Evolutionary conservation across 1,284 basidiomycete genomes (phyloP).

Genomic region (Cutaneotrichosporon spelunceum): DNA sequence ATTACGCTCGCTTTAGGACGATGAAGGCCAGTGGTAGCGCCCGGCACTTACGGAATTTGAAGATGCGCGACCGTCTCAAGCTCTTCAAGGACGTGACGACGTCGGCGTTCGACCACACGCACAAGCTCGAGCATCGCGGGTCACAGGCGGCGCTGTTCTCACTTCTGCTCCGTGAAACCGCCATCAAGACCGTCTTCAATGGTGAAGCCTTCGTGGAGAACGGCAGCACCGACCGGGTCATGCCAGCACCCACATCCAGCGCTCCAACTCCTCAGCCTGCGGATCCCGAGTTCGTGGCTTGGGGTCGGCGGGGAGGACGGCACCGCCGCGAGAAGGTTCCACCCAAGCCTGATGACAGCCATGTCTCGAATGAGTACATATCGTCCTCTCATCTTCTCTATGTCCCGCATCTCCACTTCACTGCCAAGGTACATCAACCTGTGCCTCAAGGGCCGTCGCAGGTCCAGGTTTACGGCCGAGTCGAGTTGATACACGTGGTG

Average conservation of each 20-base stretch:
- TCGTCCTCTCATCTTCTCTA: slow-evolving; percentile 47
- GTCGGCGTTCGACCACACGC: slow-evolving; percentile 59
- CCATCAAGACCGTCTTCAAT: slow-evolving; percentile 46
- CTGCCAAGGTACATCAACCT: slow-evolving; percentile 29
- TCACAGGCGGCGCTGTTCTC: slow-evolving; percentile 46
- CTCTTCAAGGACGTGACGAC: slow-evolving; percentile 64
- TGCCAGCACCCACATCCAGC: slow-evolving; percentile 8
- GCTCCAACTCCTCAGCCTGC: slow-evolving; percentile 13
- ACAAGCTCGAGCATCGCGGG: slow-evolving; percentile 42
- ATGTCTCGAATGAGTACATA: slow-evolving; percentile 39
- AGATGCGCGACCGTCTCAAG: slow-evolving; percentile 44
- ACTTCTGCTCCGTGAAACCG: slow-evolving; percentile 32
- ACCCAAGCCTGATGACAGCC: slow-evolving; percentile 8
- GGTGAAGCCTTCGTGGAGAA: slow-evolving; percentile 32
- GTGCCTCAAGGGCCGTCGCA: slow-evolving; percentile 19
- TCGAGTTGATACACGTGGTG: slow-evolving; percentile 49
- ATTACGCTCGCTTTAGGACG: slow-evolving; percentile 59
- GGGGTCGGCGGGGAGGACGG: slow-evolving; percentile 33
- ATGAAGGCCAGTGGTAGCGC: slow-evolving; percentile 49
- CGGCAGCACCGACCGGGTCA: slow-evolving; percentile 26
- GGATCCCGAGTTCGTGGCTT: slow-evolving; percentile 32
- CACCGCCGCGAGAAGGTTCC: slow-evolving; percentile 6
- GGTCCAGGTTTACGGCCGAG: slow-evolving; percentile 29
- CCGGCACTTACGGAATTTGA: slow-evolving; percentile 55
- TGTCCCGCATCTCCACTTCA: slow-evolving; percentile 37